Base-by-base conservation (phyloP, 2,329 filamentous ascomycete species). In the Aspergillus latus region DNA sequence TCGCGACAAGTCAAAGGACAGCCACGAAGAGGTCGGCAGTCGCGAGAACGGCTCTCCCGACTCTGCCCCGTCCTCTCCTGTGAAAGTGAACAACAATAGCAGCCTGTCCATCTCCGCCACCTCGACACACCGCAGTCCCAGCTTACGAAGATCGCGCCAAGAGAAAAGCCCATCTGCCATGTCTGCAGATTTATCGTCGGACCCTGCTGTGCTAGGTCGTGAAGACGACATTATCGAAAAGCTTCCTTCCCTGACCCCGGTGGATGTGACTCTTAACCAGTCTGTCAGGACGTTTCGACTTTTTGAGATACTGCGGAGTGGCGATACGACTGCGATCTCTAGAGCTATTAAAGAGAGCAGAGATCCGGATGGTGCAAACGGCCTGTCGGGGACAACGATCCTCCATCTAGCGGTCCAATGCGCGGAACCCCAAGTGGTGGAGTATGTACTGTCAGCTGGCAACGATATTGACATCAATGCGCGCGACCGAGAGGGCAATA, bases 341-440 rank as follows among this genome's bases (percentile, higher is more conserved):
- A 93, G 88, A 71, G 89, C 89, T 1, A 89, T 97, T 62, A 73
- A 76, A 75, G 64, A 88, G 81, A 80, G 64, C 56, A 75, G 67
- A 80, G 80, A 65, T 82, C 83, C 61, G 63, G 82, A 63, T 73
- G 78, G 57, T 71, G 77, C 60, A 65, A 73, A 59, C 67, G 74
- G 58, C 66, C 72, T 62, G 67, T 79, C 55, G 72, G 92, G 95
- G 54, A 97, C 92, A 0, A 94, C 90, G 1, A 88, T 97, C 42
- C 81, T 99, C 37, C 93, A 99, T 72, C 81, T 99, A 40, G 92
- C 94, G 28, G 91, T 97, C 44, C 94, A 99, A 75, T 97, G 93
- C 74, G 93, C 94, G 49, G 94, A 97, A 72, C 83, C 88, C 49
- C 87, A 90, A 16, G 92, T 99, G 29, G 89, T 99, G 52, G 92